phyloP scores from a whole-genome alignment of 768 basidiomycete genomes.

The Phylloporus sp. region DNA sequence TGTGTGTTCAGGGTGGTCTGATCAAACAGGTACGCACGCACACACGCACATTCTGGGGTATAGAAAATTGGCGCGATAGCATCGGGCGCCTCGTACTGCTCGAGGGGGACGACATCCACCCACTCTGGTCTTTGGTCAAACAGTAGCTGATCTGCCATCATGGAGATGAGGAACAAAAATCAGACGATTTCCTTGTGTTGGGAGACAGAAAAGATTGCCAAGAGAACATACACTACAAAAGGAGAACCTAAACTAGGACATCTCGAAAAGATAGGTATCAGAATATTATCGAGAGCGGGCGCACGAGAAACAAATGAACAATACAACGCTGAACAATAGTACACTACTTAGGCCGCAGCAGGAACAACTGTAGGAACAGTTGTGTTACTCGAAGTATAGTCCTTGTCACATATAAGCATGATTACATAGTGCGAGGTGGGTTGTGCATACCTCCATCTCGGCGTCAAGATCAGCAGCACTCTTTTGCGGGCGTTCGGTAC shows the following conservation, averaged over 20 bases:
- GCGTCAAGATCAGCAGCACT: slow-evolving; percentile 90
- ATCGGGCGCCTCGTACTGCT: slow-evolving; percentile 73
- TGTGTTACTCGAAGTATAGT: slow-evolving; percentile 59
- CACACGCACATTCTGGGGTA: slow-evolving; percentile 71
- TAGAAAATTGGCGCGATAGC: slow-evolving; percentile 94
- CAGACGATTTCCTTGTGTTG: no score
- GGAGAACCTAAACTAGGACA: slow-evolving; percentile 18
- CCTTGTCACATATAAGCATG: slow-evolving; percentile 37
- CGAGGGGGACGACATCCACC: slow-evolving; percentile 73
- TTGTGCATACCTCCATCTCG: slow-evolving; percentile 85
- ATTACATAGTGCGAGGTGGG: not conserved
- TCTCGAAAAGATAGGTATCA: slow-evolving; percentile 17
- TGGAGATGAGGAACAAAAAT: not conserved
- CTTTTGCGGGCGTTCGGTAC: slow-evolving; percentile 63
- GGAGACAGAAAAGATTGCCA: no score
- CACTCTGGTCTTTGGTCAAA: slow-evolving; percentile 71
- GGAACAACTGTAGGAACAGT: slow-evolving; percentile 46
- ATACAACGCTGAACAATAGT: slow-evolving; percentile 6
- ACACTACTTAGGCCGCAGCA: slow-evolving; percentile 27
- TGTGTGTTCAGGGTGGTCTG: slow-evolving; percentile 2
- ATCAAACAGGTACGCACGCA: slow-evolving; percentile 3
- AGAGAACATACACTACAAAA: slow-evolving; percentile 21
- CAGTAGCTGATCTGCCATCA: slow-evolving; percentile 25
- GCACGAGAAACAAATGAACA: slow-evolving; percentile 5
- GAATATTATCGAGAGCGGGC: slow-evolving; percentile 15